phyloP scores from a whole-genome alignment of 371 early-diverging fungal genomes.

The Batkoa obscura region DNA sequence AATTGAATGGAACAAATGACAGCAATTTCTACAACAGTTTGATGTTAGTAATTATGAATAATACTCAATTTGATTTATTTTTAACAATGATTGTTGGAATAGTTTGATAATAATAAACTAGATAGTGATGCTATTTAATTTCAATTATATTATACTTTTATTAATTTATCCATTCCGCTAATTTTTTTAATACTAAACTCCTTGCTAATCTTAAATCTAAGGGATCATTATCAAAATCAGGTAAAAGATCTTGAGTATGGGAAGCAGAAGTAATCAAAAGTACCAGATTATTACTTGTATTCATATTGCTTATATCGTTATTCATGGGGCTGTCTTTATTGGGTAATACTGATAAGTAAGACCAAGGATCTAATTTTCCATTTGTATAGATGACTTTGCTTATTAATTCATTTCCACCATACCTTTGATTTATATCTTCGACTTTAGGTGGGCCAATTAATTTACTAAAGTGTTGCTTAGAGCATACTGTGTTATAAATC shows the following conservation, averaged over 20 bases:
- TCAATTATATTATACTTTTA: too few species aligned
- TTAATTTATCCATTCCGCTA: too few species aligned
- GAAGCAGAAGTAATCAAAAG: neutral
- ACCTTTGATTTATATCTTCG: conserved; percentile 16
- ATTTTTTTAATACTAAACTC: too few species aligned
- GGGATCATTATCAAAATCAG: neutral
- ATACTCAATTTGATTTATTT: too few species aligned
- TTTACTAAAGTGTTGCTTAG: neutral
- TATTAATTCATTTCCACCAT: conserved; percentile 23
- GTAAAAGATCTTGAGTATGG: conserved; percentile 3
- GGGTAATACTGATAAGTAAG: conserved; percentile 13
- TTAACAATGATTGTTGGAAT: too few species aligned
- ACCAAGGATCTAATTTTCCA: conserved; percentile 45
- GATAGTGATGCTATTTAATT: too few species aligned
- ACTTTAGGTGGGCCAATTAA: conserved; percentile 14
- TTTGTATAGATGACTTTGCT: conserved; percentile 31
- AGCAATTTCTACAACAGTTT: too few species aligned
- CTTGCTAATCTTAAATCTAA: neutral
- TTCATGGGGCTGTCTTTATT: neutral
- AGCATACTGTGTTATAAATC: neutral
- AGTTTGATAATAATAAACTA: too few species aligned
- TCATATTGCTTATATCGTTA: too few species aligned
- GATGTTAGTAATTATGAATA: too few species aligned
- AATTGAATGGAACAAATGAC: too few species aligned
- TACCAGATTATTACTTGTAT: too few species aligned